Evolutionary conservation across 345 rosid genomes (phyloP).

Genomic region (Ceriops tagal): DNA sequence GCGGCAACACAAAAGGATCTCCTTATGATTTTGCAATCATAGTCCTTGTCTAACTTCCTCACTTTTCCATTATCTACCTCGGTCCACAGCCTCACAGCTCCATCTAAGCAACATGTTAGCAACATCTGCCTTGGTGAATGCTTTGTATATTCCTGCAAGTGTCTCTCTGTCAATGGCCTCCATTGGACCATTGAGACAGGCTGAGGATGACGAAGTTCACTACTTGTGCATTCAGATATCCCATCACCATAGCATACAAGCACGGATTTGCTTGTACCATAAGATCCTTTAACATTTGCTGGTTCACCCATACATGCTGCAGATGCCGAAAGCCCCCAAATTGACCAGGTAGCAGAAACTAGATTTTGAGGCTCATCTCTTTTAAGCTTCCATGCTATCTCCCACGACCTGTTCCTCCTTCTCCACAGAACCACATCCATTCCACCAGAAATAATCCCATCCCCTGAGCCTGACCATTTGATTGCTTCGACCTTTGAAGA

Average conservation of each 20-base stretch:
- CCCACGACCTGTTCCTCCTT: slow-evolving; percentile 68
- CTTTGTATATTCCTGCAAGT: slow-evolving; percentile 30
- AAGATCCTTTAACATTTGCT: slow-evolving; percentile 29
- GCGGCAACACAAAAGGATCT: slow-evolving; percentile 61
- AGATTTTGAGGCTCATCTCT: slow-evolving; percentile 60
- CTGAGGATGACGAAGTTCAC: slow-evolving; percentile 63
- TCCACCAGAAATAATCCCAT: slow-evolving; percentile 80
- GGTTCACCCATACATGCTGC: slow-evolving; percentile 42
- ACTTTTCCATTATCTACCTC: slow-evolving; percentile 63
- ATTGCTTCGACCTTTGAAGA: slow-evolving; percentile 70
- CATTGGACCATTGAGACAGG: slow-evolving; percentile 76
- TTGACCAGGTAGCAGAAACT: slow-evolving; percentile 79
- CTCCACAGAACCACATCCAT: slow-evolving; percentile 73
- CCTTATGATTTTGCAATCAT: slow-evolving; percentile 33
- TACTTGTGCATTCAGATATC: slow-evolving; percentile 39
- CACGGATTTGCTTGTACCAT: slow-evolving; percentile 45
- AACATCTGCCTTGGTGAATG: slow-evolving; percentile 46
- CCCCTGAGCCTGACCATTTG: slow-evolving; percentile 82
- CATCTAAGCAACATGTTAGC: slow-evolving; percentile 86
- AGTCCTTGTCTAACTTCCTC: slow-evolving; percentile 51
- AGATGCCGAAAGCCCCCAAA: slow-evolving; percentile 66
- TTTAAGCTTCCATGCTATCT: slow-evolving; percentile 77
- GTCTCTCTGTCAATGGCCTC: slow-evolving; percentile 58
- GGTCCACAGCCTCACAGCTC: slow-evolving; percentile 81
- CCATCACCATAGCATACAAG: slow-evolving; percentile 44